phyloP scores from a whole-genome alignment of 83 land plant species.

The Picea abies region DNA sequence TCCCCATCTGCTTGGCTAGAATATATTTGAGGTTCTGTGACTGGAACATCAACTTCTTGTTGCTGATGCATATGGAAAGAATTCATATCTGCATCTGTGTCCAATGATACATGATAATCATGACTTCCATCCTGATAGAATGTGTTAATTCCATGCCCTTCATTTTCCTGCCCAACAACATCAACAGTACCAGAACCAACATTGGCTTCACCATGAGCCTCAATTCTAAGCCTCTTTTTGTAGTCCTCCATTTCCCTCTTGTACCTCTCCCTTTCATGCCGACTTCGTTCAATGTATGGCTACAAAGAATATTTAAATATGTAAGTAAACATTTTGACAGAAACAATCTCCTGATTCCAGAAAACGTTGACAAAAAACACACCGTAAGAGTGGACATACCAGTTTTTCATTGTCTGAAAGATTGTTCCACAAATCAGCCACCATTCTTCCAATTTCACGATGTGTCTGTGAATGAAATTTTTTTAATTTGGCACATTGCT shows the following conservation, averaged over 20 bases:
- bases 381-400: slow-evolving; percentile 5
- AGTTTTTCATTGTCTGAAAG: slow-evolving; percentile 64
- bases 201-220: not conserved
- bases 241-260: slow-evolving; percentile 73
- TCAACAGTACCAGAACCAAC: not conserved
- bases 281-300: slow-evolving; percentile 84
- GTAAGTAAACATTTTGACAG: not conserved
- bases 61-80: not conserved
- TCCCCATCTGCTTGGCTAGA: slow-evolving; percentile 3
- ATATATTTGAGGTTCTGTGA: not conserved
- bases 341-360: not conserved
- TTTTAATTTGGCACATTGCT: slow-evolving; percentile 77
- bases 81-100: slow-evolving; percentile 3
- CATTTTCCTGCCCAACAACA: slow-evolving; percentile 4
- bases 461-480: slow-evolving; percentile 73
- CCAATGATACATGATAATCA: slow-evolving; percentile 8
- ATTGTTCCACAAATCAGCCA: slow-evolving; percentile 85
- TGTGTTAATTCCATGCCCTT: not conserved
- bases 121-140: not conserved
- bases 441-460: slow-evolving; percentile 74
- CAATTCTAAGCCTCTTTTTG: slow-evolving; percentile 24
- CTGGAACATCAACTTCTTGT: not conserved
- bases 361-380: not conserved
- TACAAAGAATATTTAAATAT: slow-evolving; percentile 27
- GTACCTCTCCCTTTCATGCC: slow-evolving; percentile 86